Conservation (phyloP, 306 rosid species). For the Cucumis sativus region Cucumber_9930_V3 NC_026656.2:19849001-19849500, state of each 20-base stretch:
- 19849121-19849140: constrained; percentile 17
- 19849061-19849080: constrained; percentile 27
- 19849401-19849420: constrained; percentile 39
- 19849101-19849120: constrained; percentile 24
- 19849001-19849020: constrained; percentile 70
- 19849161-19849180: constrained; percentile 28
- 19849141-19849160: constrained; percentile 27
- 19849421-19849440: constrained; percentile 61
- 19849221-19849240: not conserved
- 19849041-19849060: constrained; percentile 75
- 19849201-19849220: constrained; percentile 5
- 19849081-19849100: constrained; percentile 16
- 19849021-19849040: constrained; percentile 81
- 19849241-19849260: not conserved
- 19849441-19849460: constrained; percentile 26
- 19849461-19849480: constrained; percentile 32
- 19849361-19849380: constrained; percentile 35
- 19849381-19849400: constrained; percentile 45
- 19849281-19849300: not conserved
- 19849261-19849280: not conserved
- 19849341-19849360: constrained; percentile 36
- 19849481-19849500: constrained; percentile 35
- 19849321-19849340: constrained; percentile 20
- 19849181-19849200: constrained; percentile 27
- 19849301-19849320: not conserved